These are phyloP conservation scores for Pseudogymnoascus sp. DNA, from an alignment of 2,329 filamentous ascomycete species.

Conservation along the genomic window DNA sequence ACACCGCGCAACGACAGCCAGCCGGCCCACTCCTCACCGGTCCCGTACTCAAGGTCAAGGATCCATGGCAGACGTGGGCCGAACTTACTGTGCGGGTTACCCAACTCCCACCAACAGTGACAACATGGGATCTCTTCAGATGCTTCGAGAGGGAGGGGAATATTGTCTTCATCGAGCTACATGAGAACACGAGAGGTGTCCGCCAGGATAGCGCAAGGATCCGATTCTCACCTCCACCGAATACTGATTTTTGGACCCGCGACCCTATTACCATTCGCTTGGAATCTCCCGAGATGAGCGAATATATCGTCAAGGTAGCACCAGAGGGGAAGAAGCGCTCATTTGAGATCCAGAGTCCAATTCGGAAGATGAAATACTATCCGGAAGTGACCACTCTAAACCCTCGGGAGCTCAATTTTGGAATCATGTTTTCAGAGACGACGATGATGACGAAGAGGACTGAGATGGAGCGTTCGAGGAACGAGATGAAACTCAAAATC, in stretches of 20 bases:
- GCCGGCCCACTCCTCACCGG: background rate
- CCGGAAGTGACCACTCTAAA: slow-evolving; percentile 35
- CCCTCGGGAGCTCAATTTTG: slow-evolving; percentile 50
- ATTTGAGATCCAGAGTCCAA: slow-evolving; percentile 26
- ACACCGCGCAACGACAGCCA: background rate
- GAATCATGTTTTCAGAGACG: slow-evolving; percentile 45
- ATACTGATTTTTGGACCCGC: slow-evolving; percentile 41
- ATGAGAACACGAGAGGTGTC: slow-evolving; percentile 35
- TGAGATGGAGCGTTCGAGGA: slow-evolving; percentile 18
- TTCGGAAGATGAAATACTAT: slow-evolving; percentile 27
- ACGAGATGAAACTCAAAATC: slow-evolving; percentile 31
- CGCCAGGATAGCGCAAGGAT: slow-evolving; percentile 39
- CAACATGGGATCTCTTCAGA: slow-evolving; percentile 40
- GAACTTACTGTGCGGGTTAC: slow-evolving; percentile 19
- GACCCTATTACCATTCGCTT: slow-evolving; percentile 20
- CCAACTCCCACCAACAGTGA: slow-evolving; percentile 31
- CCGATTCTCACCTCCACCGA: slow-evolving; percentile 51
- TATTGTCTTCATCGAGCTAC: slow-evolving; percentile 50
- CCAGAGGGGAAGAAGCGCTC: background rate
- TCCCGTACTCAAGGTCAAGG: background rate
- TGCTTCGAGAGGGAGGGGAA: slow-evolving; percentile 46
- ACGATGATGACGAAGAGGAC: slow-evolving; percentile 54
- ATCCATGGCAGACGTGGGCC: slow-evolving; percentile 32
- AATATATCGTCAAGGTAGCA: slow-evolving; percentile 13
- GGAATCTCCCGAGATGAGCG: slow-evolving; percentile 18